Base-by-base conservation (phyloP, 2,329 filamentous ascomycete genomes). In the Sordariomycetes sp. region DNA sequence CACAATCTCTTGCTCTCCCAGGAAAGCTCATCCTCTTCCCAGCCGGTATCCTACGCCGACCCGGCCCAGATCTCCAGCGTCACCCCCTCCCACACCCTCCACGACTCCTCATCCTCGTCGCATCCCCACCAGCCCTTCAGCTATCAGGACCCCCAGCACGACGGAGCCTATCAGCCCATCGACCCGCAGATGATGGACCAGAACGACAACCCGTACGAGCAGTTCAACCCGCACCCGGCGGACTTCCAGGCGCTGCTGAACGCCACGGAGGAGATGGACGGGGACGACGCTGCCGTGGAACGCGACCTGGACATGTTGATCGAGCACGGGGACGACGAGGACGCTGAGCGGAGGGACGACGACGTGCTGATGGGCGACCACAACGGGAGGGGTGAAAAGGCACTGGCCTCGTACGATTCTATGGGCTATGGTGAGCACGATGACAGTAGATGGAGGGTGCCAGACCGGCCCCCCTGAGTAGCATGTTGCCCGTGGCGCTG, bases 121-220 rank as follows among this genome's bases (percentile, higher is more conserved):
- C 23, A 23, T 25, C 26, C 40, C 26, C 37, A 37, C 18, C 37
- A 36, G 21, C 14, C 21, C 5, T 11, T 9, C 14, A 24, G 30
- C 27, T 37, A 44, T 29, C 42, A 52, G 5, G 45, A 48, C 21
- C 49, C 36, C 9, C 42, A 46, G 21, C 38, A 47, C 18, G 29
- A 36, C n/a, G 18, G 15, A 30, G 28, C 28, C 18, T 70, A 69
- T 47, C 68, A 73, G 34, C 72, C 70, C 18, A 75, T 76, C 49
- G 71, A 76, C 46, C 71, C 72, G n/a, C 70, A 71, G 43, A 74
- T 75, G 35, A 74, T 75, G 44, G 65, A 59, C 30, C 63, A 36
- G 8, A 15, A 48, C 8, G 53, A 62, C 37, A 48, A 46, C 30
- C 44, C 55, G 16, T 68, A 68, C 39, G 57, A 60, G 33, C 52